These are phyloP conservation scores for Tolypocladium ovalisporum DNA, from an alignment of 2,329 filamentous ascomycete genomes.

Conservation along the genomic window DNA sequence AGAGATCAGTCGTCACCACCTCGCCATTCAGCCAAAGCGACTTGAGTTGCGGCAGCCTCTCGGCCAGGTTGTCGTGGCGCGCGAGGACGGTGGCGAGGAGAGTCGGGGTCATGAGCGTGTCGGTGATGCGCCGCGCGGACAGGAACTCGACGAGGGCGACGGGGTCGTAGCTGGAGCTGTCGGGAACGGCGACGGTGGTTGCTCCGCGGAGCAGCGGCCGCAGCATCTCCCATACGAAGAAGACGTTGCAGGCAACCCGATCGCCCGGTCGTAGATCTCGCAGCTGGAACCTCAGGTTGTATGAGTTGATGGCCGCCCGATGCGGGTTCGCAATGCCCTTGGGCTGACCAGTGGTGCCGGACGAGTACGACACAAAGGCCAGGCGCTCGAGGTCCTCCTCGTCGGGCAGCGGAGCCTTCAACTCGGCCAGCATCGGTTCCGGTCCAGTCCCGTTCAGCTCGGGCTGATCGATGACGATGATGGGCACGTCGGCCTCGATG, in stretches of 20 bases:
- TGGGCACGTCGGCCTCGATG: constrained; percentile 50
- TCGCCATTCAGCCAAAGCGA: constrained; percentile 76
- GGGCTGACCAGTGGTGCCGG: constrained; percentile 67
- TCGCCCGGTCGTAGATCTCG: constrained; percentile 62
- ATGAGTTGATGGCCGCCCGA: constrained; percentile 61
- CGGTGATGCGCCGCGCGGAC: constrained; percentile 54
- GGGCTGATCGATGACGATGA: constrained; percentile 52
- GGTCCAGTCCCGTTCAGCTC: constrained; percentile 15
- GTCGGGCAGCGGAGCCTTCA: constrained; percentile 40
- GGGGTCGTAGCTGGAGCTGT: constrained; percentile 69
- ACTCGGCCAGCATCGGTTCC: constrained; percentile 16
- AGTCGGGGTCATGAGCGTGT: constrained; percentile 77
- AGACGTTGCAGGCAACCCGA: constrained; percentile 78
- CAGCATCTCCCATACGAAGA: constrained; percentile 78
- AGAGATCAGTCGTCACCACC: constrained; percentile 70
- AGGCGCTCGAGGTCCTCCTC: constrained; percentile 62
- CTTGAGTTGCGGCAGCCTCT: constrained; percentile 52
- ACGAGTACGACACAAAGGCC: constrained; percentile 73
- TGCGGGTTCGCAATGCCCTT: constrained; percentile 77
- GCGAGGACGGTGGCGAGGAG: constrained; percentile 64
- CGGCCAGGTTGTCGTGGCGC: constrained; percentile 54
- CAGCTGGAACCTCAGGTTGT: constrained; percentile 59
- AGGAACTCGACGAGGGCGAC: constrained; percentile 62
- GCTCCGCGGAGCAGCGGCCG: constrained; percentile 66
- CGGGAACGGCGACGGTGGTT: constrained; percentile 64